phyloP scores from a whole-genome alignment of 2,329 filamentous ascomycete species.

The Colletotrichum falcatum region DNA sequence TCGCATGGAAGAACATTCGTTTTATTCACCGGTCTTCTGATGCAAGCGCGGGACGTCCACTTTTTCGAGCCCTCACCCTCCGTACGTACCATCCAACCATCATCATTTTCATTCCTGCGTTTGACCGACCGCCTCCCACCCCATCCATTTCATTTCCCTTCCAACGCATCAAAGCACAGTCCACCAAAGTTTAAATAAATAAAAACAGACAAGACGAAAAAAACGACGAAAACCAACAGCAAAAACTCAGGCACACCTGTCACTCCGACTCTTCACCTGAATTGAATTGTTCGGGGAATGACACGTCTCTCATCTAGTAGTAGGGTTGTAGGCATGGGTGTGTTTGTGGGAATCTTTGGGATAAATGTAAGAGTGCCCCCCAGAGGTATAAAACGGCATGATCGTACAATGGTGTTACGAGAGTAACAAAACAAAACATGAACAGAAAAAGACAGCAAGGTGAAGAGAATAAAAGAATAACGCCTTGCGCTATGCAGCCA shows the following conservation, averaged over 20 bases:
- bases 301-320: constrained; percentile 31
- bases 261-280: constrained; percentile 30
- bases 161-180: constrained; percentile 7
- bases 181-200: no score
- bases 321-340: constrained; percentile 7
- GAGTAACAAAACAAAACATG: constrained; percentile 20
- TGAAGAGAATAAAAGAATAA: constrained; percentile 5
- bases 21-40: constrained; percentile 23
- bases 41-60: constrained; percentile 16
- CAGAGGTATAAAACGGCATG: constrained; percentile 35
- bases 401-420: constrained; percentile 27
- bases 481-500: constrained; percentile 43
- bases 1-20: constrained; percentile 7
- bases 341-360: constrained; percentile 36
- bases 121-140: constrained; percentile 11
- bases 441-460: background rate
- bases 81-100: constrained; percentile 5
- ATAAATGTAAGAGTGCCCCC: constrained; percentile 30
- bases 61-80: constrained; percentile 21
- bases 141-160: constrained; percentile 20
- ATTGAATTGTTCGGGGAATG: constrained; percentile 18
- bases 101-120: constrained; percentile 31
- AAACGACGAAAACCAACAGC: constrained; percentile 14
- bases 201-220: background rate
- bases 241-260: constrained; percentile 16